Evolutionary conservation across 75 land plant species (phyloP).

Genomic region (Gnetum montanum): DNA sequence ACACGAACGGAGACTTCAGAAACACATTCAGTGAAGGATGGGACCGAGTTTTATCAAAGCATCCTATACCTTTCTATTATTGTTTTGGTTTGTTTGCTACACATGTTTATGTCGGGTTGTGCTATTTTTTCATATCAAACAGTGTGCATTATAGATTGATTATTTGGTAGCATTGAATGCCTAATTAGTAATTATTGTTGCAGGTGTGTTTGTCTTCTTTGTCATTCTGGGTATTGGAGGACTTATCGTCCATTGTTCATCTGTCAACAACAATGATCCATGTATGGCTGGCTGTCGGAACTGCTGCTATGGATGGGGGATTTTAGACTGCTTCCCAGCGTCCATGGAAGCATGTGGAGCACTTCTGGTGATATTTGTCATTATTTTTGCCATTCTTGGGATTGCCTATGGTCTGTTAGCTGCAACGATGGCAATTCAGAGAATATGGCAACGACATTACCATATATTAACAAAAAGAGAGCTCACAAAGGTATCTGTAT

Average conservation of each 20-base stretch:
- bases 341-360: conserved; percentile 93
- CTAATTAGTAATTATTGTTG: neutral
- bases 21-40: conserved; percentile 77
- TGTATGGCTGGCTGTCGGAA: conserved; percentile 73
- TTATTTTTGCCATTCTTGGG: conserved; percentile 81
- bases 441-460: conserved; percentile 93
- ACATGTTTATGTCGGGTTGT: neutral
- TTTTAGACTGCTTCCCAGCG: conserved; percentile 87
- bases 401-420: conserved; percentile 89
- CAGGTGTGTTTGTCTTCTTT: conserved; percentile 79
- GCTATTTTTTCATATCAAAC: neutral
- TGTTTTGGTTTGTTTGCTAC: conserved; percentile 50
- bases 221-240: conserved; percentile 80
- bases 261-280: conserved; percentile 46
- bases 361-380: conserved; percentile 48
- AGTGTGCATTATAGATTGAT: too few species aligned
- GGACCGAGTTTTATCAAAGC: conserved; percentile 78
- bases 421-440: conserved; percentile 84
- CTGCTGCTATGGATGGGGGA: conserved; percentile 88
- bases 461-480: conserved; percentile 88
- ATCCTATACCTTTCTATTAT: conserved; percentile 91
- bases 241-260: conserved; percentile 70
- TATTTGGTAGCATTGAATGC: too few species aligned
- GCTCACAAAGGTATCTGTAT: conserved; percentile 86
- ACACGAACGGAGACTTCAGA: conserved; percentile 73